Evolutionary conservation across 2,329 filamentous ascomycete species (phyloP), one percentile per base, ranked within the genome.

Genomic region (Eurotiales sp.): DNA sequence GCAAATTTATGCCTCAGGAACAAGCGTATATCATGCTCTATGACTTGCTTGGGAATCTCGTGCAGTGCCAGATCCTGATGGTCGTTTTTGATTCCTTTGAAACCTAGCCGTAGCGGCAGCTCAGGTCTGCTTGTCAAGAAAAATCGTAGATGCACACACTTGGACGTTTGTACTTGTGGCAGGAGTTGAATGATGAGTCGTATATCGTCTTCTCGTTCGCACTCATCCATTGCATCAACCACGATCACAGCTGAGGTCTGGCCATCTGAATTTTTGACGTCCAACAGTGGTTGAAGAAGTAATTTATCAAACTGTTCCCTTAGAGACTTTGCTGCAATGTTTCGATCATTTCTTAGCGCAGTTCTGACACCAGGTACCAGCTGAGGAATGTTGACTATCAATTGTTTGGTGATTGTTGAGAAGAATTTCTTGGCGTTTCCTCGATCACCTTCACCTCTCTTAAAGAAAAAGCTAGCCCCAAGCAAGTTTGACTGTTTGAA

Each of bases 381-480:
- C 7, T 42, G 43, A 12, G 70, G 67, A 14, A 66, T 45, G n/a
- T 56, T 57, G 1, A 15, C 22, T 0, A 67, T 66, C 42, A 77
- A 23, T 32, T 54, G 52, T 21, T 19, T 41, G 2, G 27, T 39
- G 7, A 54, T 61, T 0, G 71, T 75, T 0, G 69, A 59, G 14
- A 76, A 64, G 32, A 77, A 62, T 46, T 60, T 62, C 4, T 55
- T 53, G 2, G 64, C 61, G 27, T 60, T 60, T 5, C 66, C 63
- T 17, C 67, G 64, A 53, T 75, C 68, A 3, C 58, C 58, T 40
- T 71, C 68, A 4, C 67, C 70, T 51, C 61, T 66, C 49, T 72
- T 73, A 60, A 77, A 77, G 60, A 75, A 74, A 56, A 77, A 76
- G 51, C 64, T 72, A 2, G 67, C 66, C n/a, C 61, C 63, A 45